Evolutionary conservation across 75 land plant genomes (phyloP), one percentile per base, ranked within the genome.

Genomic region (Cryptomeria japonica): DNA sequence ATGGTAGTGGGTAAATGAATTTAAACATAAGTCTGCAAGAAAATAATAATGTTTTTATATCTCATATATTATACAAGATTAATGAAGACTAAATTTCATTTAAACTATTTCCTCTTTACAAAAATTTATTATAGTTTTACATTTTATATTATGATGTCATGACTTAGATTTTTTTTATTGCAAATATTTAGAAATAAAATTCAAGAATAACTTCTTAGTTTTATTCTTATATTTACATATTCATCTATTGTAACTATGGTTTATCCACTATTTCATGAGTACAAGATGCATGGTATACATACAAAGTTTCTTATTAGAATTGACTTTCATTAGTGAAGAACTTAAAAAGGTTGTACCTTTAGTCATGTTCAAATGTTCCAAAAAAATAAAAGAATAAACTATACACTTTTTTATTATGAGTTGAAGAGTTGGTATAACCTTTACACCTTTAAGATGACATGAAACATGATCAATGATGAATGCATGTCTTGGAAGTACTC

Each of bases 401-500:
- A 42, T 44, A 28, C 22, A n/a, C 28, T 82, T 44, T 31, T 82
- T 44, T 82, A 82, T 44, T 82, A 25, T 82, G 44, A n/a, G 84
- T 82, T 42, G 83, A 22, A 80, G 47, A 80, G 83, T 12, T 82
- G 84, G 46, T 82, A 28, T 73, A 44, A 44, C 51, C 46, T 82
- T 44, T 44, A n/a, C 84, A 82, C 46, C 84, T 82, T 44, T 31
- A 82, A 44, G 49, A 82, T 16, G 44, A 51, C 49, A 44, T 44
- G 84, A 82, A 42, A 14, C 84, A 82, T 80, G 49, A 80, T 7
- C 31, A 82, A 44, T 82, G 84, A 82, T 44, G 47, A 31, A 44
- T 25, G 84, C 84, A 82, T 82, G 51, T 46, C n/a, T 82, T 82
- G 77, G 77, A 73, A 73, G 32, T 44, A 82, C 47, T 82, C 51